These are phyloP conservation scores for Aaosphaeria arxii DNA, from an alignment of 2,329 filamentous ascomycete species.

Conservation along the genomic window DNA sequence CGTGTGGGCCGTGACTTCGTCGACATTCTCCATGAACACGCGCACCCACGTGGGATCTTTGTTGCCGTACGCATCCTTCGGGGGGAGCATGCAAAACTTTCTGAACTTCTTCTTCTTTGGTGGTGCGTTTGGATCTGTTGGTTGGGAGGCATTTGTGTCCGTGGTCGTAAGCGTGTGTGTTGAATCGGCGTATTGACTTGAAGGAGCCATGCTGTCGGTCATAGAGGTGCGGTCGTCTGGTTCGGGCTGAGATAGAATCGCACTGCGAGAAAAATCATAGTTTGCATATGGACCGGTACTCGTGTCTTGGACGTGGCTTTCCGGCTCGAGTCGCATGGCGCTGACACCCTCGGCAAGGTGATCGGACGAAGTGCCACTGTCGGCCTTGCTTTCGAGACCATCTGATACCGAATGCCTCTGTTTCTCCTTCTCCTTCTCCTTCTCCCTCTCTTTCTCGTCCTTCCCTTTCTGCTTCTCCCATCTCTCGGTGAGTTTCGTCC, in stretches of 20 bases:
- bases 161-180: constrained; percentile 18
- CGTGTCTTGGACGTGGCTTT: neutral
- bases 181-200: constrained; percentile 12
- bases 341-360: constrained; percentile 18
- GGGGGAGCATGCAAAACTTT: constrained; percentile 76
- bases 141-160: constrained; percentile 7
- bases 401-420: neutral
- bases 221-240: constrained; percentile 21
- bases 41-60: constrained; percentile 72
- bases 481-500: constrained; percentile 56
- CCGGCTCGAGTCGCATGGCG: constrained; percentile 6
- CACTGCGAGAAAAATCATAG: constrained; percentile 30
- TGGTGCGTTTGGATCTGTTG: constrained; percentile 6
- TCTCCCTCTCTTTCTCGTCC: constrained; percentile 14
- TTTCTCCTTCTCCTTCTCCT: constrained; percentile 24
- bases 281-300: constrained; percentile 15
- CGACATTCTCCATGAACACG: constrained; percentile 77
- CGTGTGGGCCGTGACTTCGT: constrained; percentile 83
- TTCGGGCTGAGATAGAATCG: constrained; percentile 22
- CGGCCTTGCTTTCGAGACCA: constrained; percentile 20
- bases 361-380: constrained; percentile 11
- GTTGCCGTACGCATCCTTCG: constrained; percentile 54
- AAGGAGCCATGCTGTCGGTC: neutral
- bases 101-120: constrained; percentile 54
- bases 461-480: constrained; percentile 35